These are phyloP conservation scores for Ogataea naganishii DNA, from an alignment of 805 yeast species.

Conservation along the genomic window DNA sequence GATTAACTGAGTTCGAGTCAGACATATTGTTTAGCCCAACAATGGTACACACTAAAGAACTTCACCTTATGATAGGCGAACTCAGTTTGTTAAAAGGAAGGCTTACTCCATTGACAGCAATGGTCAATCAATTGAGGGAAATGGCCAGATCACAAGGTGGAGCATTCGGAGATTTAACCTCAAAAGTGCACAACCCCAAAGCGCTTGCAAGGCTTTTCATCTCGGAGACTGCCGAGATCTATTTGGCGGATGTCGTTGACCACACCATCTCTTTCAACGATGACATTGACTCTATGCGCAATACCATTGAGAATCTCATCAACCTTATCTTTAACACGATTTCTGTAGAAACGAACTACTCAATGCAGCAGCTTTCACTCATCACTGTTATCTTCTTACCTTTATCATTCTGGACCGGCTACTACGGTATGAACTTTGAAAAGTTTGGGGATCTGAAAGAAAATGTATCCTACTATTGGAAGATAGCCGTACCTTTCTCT, in stretches of 20 bases:
- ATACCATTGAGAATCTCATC: constrained; percentile 40
- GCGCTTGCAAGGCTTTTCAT: constrained; percentile 17
- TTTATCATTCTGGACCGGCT: constrained; percentile 51
- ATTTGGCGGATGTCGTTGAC: constrained; percentile 48
- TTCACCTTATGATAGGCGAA: constrained; percentile 48
- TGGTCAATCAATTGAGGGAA: constrained; percentile 38
- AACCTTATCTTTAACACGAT: constrained; percentile 49
- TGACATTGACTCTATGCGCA: constrained; percentile 45
- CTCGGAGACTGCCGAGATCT: constrained; percentile 35
- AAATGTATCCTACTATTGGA: constrained; percentile 38
- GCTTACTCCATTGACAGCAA: constrained; percentile 37
- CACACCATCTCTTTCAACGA: constrained; percentile 44
- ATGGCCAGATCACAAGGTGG: constrained; percentile 13
- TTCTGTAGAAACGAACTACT: constrained; percentile 43
- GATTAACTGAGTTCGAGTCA: constrained; percentile 41
- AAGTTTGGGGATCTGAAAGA: constrained; percentile 29
- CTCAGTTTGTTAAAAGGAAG: constrained; percentile 37
- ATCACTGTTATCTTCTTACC: constrained; percentile 54
- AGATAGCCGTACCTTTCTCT: constrained; percentile 33
- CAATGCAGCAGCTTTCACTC: constrained; percentile 45
- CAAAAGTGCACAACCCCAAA: constrained; percentile 1
- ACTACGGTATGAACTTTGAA: constrained; percentile 49
- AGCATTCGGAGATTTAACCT: neutral
- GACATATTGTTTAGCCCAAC: constrained; percentile 43
- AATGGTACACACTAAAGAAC: constrained; percentile 39